Base-by-base conservation (phyloP, 805 yeast species). In the Saccharomycopsis babjevae region DNA sequence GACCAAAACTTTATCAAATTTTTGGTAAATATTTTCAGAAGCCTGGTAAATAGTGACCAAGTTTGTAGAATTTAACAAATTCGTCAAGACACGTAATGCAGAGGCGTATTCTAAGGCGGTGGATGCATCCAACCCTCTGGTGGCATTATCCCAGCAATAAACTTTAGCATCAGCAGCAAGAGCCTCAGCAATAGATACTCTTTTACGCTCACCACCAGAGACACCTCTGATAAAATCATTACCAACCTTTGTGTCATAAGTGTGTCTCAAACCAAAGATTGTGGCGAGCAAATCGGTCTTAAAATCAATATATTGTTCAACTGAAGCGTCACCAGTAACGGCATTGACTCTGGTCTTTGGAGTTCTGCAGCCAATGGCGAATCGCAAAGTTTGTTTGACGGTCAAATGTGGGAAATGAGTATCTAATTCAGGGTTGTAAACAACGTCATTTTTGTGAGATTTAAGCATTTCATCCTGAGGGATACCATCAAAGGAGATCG, bases 141-240 rank as follows among this genome's bases (percentile, higher is more conserved):
- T 89, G 5, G 93, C 86, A 68, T 89, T 89, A 75, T 88, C 92
- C 83, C 88, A 85, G 72, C 88, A 83, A 65, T 80, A 84, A 57
- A 86, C 76, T 57, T 81, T 74, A 36, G 89, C 86, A 34, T 85
- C 82, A 57, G 84, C 77, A 56, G 86, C 79, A 55, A 86, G 74
- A 1, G 88, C 88, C 73, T 88, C 96, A 11, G 91, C 89, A 67
- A 88, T 84, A 11, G 93, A 85, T 2, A 88, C 93, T 75, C 96
- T 82, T 73, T 88, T 87, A 66, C 96, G 77, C 74, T 88, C 94
- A 77, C 96, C 94, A 68, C 96, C 93, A 58, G 93, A 84, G 50
- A 86, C 88, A 74, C 90, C 88, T 70, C 89, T 79, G 36, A 85
- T 78, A 50, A 79, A 75, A 63, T 83, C 86, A 68, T 78, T 78